Evolutionary conservation across 2,329 filamentous ascomycete species (phyloP).

Genomic region (Xylariales sp.): DNA sequence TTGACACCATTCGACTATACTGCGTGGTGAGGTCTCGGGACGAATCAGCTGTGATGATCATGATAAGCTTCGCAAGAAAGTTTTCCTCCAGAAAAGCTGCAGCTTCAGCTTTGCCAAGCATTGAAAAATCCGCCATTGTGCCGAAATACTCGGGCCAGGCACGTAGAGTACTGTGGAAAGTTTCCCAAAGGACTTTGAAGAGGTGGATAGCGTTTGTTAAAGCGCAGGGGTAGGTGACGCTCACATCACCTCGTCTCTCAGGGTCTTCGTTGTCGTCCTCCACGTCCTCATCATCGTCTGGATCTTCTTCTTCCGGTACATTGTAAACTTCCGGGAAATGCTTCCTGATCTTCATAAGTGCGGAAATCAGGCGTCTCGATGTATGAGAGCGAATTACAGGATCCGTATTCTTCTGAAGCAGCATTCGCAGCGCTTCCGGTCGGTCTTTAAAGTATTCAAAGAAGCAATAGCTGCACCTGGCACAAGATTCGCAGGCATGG

Average conservation of each 20-base stretch:
- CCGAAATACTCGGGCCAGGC: slow-evolving; percentile 77
- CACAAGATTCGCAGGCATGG: slow-evolving; percentile 44
- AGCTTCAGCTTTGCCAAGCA: slow-evolving; percentile 55
- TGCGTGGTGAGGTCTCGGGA: slow-evolving; percentile 42
- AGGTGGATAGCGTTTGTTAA: slow-evolving; percentile 37
- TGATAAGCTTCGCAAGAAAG: slow-evolving; percentile 55
- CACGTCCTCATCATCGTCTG: slow-evolving; percentile 27
- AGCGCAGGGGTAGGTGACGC: slow-evolving; percentile 22
- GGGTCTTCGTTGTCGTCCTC: slow-evolving; percentile 24
- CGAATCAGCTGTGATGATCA: slow-evolving; percentile 58
- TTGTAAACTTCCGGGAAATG: slow-evolving; percentile 44
- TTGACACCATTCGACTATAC: slow-evolving; percentile 50
- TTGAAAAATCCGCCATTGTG: slow-evolving; percentile 62
- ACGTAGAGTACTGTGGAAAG: slow-evolving; percentile 57
- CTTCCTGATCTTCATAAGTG: slow-evolving; percentile 48
- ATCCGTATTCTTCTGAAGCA: slow-evolving; percentile 61
- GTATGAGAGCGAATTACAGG: slow-evolving; percentile 48
- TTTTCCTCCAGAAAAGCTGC: slow-evolving; percentile 54
- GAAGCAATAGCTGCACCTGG: slow-evolving; percentile 52
- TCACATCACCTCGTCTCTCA: slow-evolving; percentile 27
- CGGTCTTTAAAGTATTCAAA: slow-evolving; percentile 57
- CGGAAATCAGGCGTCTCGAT: slow-evolving; percentile 45
- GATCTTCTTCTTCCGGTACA: slow-evolving; percentile 21
- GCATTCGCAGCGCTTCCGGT: slow-evolving; percentile 54
- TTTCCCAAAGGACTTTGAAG: slow-evolving; percentile 55